These are phyloP conservation scores for Chaetomiaceae sp. DNA, from an alignment of 2,329 filamentous ascomycete genomes.

Conservation along the genomic window DNA sequence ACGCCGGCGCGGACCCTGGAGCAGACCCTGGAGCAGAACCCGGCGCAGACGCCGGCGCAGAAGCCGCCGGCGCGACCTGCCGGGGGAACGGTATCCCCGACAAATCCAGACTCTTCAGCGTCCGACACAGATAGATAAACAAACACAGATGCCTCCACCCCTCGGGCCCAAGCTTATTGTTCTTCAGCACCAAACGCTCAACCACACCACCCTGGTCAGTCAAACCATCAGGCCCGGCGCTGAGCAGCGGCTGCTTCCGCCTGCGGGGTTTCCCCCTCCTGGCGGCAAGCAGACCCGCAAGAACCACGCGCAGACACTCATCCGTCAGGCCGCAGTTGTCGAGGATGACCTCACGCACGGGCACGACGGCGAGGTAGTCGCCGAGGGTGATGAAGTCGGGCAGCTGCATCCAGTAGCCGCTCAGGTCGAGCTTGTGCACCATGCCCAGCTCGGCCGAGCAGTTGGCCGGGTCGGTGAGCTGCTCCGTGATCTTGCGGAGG, in stretches of 20 bases:
- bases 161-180: slow-evolving; percentile 81
- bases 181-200: slow-evolving; percentile 82
- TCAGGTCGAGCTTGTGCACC: slow-evolving; percentile 77
- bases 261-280: slow-evolving; percentile 59
- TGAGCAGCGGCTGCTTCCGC: slow-evolving; percentile 40
- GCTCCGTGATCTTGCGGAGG: slow-evolving; percentile 84
- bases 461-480: slow-evolving; percentile 69
- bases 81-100: slow-evolving; percentile 76
- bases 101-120: slow-evolving; percentile 79
- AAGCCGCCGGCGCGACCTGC: slow-evolving; percentile 14
- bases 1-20: too few species aligned
- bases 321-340: slow-evolving; percentile 86
- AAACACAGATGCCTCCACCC: slow-evolving; percentile 90
- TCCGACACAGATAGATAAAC: slow-evolving; percentile 85
- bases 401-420: slow-evolving; percentile 76
- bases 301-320: slow-evolving; percentile 77
- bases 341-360: slow-evolving; percentile 77
- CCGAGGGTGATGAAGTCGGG: slow-evolving; percentile 82
- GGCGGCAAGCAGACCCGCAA: slow-evolving; percentile 79
- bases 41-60: too few species aligned
- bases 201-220: slow-evolving; percentile 64
- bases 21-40: too few species aligned
- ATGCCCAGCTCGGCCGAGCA: slow-evolving; percentile 64
- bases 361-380: slow-evolving; percentile 91
- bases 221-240: slow-evolving; percentile 34